Percentiles rank a stretch among this genome's conserved stretches.
Evolutionary conservation across 495 filamentous ascomycete species (phyloP).

Genomic region (Peziza echinospora): DNA sequence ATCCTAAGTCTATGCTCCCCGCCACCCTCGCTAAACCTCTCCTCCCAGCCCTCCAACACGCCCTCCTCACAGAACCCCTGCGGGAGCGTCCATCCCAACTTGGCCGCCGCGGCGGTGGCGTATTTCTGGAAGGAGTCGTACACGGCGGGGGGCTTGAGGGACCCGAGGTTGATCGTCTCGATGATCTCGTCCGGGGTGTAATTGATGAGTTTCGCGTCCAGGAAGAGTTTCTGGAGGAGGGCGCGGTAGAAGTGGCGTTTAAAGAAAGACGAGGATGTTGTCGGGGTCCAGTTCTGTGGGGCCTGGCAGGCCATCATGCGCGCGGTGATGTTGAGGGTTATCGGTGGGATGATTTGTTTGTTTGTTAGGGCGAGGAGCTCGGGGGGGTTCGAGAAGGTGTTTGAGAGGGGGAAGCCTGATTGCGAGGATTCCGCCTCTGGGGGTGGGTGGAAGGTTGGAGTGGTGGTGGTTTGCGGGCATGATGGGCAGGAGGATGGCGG

Average conservation of each 20-base stretch:
- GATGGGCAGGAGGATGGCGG: constrained; percentile 30
- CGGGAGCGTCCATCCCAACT: constrained; percentile 39
- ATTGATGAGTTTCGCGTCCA: constrained; percentile 53
- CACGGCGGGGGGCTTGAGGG: constrained; percentile 54
- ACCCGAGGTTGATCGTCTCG: constrained; percentile 56
- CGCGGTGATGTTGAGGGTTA: constrained; percentile 76
- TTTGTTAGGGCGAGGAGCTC: no score
- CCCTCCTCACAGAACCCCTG: constrained; percentile 23
- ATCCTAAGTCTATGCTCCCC: constrained; percentile 18
- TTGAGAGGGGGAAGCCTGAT: constrained; percentile 68
- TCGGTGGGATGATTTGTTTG: constrained; percentile 1
- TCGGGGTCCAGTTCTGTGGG: constrained; percentile 66
- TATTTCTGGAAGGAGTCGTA: constrained; percentile 61
- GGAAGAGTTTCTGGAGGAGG: constrained; percentile 69
- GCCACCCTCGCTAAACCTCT: constrained; percentile 27
- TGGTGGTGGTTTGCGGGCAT: constrained; percentile 36
- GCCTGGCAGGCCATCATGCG: constrained; percentile 95
- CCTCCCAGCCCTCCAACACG: constrained; percentile 38
- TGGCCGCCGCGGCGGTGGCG: constrained; percentile 53
- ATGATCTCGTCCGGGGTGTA: constrained; percentile 23
- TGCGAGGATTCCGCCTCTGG: no score
- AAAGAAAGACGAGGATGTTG: constrained; percentile 71
- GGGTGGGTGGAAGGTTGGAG: constrained; percentile 51
- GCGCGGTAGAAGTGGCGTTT: constrained; percentile 85
- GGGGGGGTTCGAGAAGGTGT: constrained; percentile 3